Evolutionary conservation across 2,329 filamentous ascomycete genomes (phyloP), one percentile per base, ranked within the genome.

Genomic region (Fusarium oxysporum): DNA sequence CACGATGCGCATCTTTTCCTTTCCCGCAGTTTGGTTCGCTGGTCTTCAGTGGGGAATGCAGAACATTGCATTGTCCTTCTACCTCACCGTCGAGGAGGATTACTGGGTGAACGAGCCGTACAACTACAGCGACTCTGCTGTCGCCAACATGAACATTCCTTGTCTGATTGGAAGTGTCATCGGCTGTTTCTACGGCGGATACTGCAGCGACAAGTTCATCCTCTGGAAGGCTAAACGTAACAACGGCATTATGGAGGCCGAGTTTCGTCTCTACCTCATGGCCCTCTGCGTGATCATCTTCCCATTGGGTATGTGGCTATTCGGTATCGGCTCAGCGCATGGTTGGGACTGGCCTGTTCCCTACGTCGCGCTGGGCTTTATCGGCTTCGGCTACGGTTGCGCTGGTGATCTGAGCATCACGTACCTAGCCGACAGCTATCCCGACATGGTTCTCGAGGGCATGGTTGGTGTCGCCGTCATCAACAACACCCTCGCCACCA

Each of bases 11-110:
- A 81, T 90, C 45, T 89, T 90, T 75, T 83, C 84, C 4, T 89
- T 90, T 66, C 88, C 88, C 0, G 88, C 88, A 3, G 87, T 90
- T 14, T 83, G 88, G 70, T 90, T 86, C 68, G 86, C 87, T 6
- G 88, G 88, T 13, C 78, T 90, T 30, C 88, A 90, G 74, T 90
- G 88, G 88, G 88, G 88, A 8, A 82, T 86, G 35, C 88, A 90
- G 77, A 88, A 89, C 71, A 87, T 88, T n/a, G 89, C 88, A 79
- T 80, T 90, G 28, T 87, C 86, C 3, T 90, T 90, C 76, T 89
- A 90, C 70, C 81, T 89, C 37, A 90, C 88, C 0, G 83, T 90
- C 3, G 84, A 89, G 74, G 86, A 90, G 72, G 87, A 89, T 68
- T 85, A 85, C 71, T 90, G 87, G 85, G 86, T 85, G 32, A 84